phyloP scores from a whole-genome alignment of 352 stramenopile genomes.

The Globisporangium camurandrum region DNA sequence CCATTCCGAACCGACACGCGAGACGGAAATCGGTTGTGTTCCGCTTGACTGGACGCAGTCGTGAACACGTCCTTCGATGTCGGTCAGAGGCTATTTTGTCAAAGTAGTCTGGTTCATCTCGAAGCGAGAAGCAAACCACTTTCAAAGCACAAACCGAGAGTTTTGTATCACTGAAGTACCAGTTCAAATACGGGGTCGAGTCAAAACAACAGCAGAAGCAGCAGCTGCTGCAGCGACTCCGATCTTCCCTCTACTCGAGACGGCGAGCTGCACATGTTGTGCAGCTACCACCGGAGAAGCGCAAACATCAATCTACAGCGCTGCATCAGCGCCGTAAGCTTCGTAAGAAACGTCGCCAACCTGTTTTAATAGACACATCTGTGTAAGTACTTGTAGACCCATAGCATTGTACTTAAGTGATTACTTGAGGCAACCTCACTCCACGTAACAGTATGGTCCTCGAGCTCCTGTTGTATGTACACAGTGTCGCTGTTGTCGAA shows the following conservation, averaged over 20 bases:
- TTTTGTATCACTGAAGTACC: no score
- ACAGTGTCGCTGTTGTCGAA: constrained; percentile 2
- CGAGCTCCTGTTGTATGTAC: neutral
- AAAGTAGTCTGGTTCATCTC: no score
- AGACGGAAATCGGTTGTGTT: neutral
- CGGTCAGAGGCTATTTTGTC: no score
- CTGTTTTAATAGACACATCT: neutral
- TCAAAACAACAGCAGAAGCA: neutral
- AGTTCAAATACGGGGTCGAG: neutral
- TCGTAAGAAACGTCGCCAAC: neutral
- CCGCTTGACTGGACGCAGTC: neutral
- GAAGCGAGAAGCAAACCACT: no score
- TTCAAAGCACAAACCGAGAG: no score
- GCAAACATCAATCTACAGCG: constrained; percentile 35
- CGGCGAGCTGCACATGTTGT: constrained; percentile 28
- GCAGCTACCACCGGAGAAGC: constrained; percentile 24
- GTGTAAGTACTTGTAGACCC: neutral
- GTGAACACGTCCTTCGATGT: no score
- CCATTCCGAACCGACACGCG: neutral
- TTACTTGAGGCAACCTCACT: neutral
- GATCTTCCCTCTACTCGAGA: constrained; percentile 11
- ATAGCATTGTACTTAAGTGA: neutral
- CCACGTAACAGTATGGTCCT: constrained; percentile 3
- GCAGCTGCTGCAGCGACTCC: no score
- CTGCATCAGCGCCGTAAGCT: constrained; percentile 22